Evolutionary conservation across 495 filamentous ascomycete genomes (phyloP).

Genomic region (Penicillium mononematosum): DNA sequence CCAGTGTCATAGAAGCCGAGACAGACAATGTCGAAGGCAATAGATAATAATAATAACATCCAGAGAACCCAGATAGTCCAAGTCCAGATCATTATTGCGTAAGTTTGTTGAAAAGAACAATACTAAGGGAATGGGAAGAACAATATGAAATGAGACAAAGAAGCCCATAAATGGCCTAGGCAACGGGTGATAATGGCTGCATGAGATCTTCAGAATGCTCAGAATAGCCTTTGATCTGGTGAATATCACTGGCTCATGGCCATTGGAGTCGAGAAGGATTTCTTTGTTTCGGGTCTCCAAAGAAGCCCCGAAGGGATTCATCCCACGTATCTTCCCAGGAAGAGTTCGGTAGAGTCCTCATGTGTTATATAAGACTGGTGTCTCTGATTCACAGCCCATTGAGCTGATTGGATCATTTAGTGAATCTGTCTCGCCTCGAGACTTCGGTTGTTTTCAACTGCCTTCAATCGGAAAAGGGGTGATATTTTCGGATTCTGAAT

Average conservation of each 20-base stretch:
- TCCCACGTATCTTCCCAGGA: background rate
- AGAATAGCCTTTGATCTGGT: background rate
- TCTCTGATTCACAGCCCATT: background rate
- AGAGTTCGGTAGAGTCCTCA: background rate
- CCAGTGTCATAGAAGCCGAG: constrained; percentile 2
- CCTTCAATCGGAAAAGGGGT: too few relatives aligned
- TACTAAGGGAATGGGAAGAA: constrained; percentile 21
- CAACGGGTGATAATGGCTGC: constrained; percentile 5
- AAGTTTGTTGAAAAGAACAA: constrained; percentile 22
- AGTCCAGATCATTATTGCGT: constrained; percentile 3
- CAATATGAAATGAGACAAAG: constrained; percentile 28
- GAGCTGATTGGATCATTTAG: background rate
- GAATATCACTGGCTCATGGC: background rate
- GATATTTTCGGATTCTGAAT: too few relatives aligned
- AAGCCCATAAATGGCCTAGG: background rate
- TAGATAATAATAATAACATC: background rate
- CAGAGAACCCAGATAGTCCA: background rate
- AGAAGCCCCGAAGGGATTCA: background rate
- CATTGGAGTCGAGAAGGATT: background rate
- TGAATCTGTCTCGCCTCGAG: background rate
- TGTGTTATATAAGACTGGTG: background rate
- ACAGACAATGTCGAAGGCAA: constrained; percentile 11
- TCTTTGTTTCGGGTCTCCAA: constrained; percentile 3
- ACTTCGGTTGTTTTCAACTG: background rate
- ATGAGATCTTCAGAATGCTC: background rate